phyloP scores from a whole-genome alignment of 2,329 filamentous ascomycete genomes.

The Chaetomiaceae sp. region DNA sequence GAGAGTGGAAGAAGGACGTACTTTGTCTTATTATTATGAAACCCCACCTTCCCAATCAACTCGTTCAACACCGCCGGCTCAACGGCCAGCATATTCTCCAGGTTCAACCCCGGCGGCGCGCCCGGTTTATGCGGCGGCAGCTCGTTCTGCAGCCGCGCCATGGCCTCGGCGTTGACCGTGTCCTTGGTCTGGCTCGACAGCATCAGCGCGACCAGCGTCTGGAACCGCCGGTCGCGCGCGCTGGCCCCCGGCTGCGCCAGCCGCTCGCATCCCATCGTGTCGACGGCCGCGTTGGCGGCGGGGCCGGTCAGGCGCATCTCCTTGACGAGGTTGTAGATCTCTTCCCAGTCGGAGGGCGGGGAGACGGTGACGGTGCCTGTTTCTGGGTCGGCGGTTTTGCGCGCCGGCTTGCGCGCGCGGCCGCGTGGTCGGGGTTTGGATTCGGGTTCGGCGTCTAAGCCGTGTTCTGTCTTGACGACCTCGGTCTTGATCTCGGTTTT shows the following conservation, averaged over 20 bases:
- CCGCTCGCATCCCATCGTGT: slow-evolving; percentile 93
- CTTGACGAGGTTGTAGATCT: slow-evolving; percentile 71
- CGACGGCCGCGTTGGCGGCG: slow-evolving; percentile 75
- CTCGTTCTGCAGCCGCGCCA: slow-evolving; percentile 72
- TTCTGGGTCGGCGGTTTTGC: slow-evolving; percentile 27
- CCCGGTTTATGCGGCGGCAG: slow-evolving; percentile 51
- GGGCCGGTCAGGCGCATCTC: slow-evolving; percentile 61
- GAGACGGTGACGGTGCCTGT: slow-evolving; percentile 39
- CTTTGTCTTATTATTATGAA: slow-evolving; percentile 92
- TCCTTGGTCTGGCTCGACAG: slow-evolving; percentile 91
- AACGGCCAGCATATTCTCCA: slow-evolving; percentile 73
- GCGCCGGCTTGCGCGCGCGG: slow-evolving; percentile 43
- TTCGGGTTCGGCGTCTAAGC: slow-evolving; percentile 1
- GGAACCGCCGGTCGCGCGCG: slow-evolving; percentile 64
- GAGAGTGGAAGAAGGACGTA: slow-evolving; percentile 37
- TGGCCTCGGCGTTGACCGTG: slow-evolving; percentile 79
- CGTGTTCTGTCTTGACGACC: slow-evolving; percentile 13
- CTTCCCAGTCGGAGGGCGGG: slow-evolving; percentile 79
- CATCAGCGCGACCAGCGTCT: slow-evolving; percentile 86
- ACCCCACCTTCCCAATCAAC: slow-evolving; percentile 79
- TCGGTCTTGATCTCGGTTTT: slow-evolving; percentile 7
- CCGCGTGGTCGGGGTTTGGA: slow-evolving; percentile 11
- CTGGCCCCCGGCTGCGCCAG: slow-evolving; percentile 54
- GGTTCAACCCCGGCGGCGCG: slow-evolving; percentile 54
- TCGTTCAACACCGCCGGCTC: slow-evolving; percentile 62